phyloP scores from a whole-genome alignment of 768 basidiomycete species.

The Lactarius tabidus region DNA sequence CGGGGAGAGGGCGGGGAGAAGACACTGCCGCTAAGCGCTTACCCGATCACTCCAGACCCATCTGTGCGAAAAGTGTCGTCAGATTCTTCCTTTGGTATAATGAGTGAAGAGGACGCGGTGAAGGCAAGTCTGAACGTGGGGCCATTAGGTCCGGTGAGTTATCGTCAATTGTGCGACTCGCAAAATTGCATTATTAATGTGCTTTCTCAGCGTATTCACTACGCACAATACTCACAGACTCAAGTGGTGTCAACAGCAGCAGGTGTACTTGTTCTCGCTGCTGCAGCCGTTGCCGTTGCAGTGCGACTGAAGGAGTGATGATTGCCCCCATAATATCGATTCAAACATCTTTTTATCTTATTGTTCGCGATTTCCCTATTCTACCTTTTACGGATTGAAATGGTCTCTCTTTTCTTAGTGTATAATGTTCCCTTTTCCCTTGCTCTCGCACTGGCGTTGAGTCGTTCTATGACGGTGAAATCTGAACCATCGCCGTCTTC shows the following conservation, averaged over 20 bases:
- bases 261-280: constrained; percentile 25
- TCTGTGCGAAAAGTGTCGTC: constrained; percentile 25
- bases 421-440: constrained; percentile 16
- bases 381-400: constrained; percentile 15
- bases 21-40: constrained; percentile 8
- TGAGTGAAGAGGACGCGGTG: constrained; percentile 22
- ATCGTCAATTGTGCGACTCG: not conserved
- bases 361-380: constrained; percentile 18
- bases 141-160: constrained; percentile 12
- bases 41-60: constrained; percentile 26
- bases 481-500: not conserved
- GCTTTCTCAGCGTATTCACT: not conserved
- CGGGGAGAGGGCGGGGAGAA: constrained; percentile 19
- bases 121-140: constrained; percentile 12
- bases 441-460: constrained; percentile 5
- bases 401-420: constrained; percentile 18
- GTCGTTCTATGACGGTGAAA: constrained; percentile 9
- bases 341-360: constrained; percentile 21
- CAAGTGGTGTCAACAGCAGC: constrained; percentile 24
- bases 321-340: not conserved
- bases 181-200: not conserved
- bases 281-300: constrained; percentile 26
- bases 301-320: constrained; percentile 25
- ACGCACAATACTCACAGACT: constrained; percentile 15
- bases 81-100: constrained; percentile 20